Evolutionary conservation across 23 red algal genomes (phyloP), one percentile per base, ranked within the genome.

Genomic region (Pyropia yezoensis): DNA sequence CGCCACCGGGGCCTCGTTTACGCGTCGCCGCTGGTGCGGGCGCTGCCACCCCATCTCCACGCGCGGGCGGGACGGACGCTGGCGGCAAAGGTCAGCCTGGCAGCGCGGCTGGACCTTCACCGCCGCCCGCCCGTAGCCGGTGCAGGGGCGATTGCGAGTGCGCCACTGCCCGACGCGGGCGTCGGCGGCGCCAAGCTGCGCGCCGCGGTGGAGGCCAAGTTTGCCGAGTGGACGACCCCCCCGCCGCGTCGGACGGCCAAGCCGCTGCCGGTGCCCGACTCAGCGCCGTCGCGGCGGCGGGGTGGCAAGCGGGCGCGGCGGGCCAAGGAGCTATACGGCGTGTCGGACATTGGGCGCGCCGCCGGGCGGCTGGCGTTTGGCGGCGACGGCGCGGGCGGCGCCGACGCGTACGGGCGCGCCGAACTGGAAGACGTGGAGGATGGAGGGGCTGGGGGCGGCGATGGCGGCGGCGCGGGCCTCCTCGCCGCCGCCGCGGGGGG

Each of bases 361-460:
- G 76, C 76, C 20, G 78, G 83, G 51, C 73, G 89, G n/a, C 58
- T 94, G 52, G 52, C 71, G 15, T 94, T 94, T 79, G 78, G 78
- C 17, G 73, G 39, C 39, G 39, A 47, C 39, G 39, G 39, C 39
- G 39, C 39, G 39, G 39, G 39, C 39, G 11, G 39, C 39, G 39
- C 39, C 11, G 39, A 47, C 11, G 39, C 39, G 39, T 47, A 47
- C 39, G 39, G 39, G 7, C 39, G 39, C 0, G 39, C 39, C 39
- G 39, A 47, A 8, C 39, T 47, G 11, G 39, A 86, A 54, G 45
- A 78, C 45, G 84, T 66, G 32, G 74, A 80, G 28, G 74, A 69
- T 9, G 54, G 61, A 45, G 70, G 60, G 27, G 80, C 73, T 18
- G 71, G 71, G 27, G 89, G 83, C 59, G 63, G 82, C 18, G 89